Evolutionary conservation across 2,329 filamentous ascomycete species (phyloP).

Genomic region (Periconia sp.): DNA sequence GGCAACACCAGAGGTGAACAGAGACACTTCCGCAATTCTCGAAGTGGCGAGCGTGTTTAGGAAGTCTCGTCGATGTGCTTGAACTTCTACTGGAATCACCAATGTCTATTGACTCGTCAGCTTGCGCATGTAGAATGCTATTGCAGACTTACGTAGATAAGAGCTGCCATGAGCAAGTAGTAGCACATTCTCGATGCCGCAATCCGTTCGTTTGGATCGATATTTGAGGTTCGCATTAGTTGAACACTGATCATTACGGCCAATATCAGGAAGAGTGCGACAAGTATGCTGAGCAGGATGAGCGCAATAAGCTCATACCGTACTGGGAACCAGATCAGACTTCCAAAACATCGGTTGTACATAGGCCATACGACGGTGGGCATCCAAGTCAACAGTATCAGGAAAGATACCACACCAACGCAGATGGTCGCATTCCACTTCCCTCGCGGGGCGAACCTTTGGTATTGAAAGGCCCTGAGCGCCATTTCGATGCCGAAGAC

Average conservation of each 20-base stretch:
- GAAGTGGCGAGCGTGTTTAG: constrained; percentile 58
- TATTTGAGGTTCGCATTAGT: constrained; percentile 60
- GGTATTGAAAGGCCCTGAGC: constrained; percentile 60
- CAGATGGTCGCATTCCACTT: constrained; percentile 68
- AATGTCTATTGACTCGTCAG: constrained; percentile 51
- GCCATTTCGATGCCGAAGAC: constrained; percentile 69
- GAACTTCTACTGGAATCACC: constrained; percentile 68
- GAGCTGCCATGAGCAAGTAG: constrained; percentile 64
- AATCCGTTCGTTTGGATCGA: constrained; percentile 66
- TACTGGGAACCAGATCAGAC: constrained; percentile 70
- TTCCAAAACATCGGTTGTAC: constrained; percentile 68
- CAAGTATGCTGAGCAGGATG: constrained; percentile 58
- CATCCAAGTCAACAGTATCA: constrained; percentile 63
- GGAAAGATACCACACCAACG: constrained; percentile 56
- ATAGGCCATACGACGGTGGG: constrained; percentile 63
- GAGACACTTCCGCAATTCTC: constrained; percentile 69
- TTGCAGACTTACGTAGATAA: constrained; percentile 59
- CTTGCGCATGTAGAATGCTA: neutral
- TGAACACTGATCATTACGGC: constrained; percentile 63
- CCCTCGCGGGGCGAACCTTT: constrained; percentile 64
- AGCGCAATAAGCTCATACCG: constrained; percentile 66
- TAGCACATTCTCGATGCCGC: constrained; percentile 74
- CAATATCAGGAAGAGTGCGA: constrained; percentile 58
- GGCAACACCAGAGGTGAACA: constrained; percentile 70
- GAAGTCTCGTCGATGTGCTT: constrained; percentile 55